These are phyloP conservation scores for Solanum ahanhuiri DNA, from an alignment of 257 asterid genomes.

Conservation along the genomic window DNA sequence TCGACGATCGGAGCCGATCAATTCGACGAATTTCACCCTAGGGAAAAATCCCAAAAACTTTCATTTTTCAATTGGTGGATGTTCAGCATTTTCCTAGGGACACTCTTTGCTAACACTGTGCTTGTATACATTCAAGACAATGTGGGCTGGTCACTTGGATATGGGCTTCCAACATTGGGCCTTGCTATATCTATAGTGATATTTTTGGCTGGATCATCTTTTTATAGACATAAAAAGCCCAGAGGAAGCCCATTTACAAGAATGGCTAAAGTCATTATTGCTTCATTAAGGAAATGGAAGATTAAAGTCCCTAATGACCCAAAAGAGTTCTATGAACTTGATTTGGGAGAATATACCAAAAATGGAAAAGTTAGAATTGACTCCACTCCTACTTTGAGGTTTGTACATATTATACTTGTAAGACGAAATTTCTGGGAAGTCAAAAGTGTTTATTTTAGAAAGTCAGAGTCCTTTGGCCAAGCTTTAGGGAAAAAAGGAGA, in stretches of 20 bases:
- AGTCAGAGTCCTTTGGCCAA: background rate
- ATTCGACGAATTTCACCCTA: conserved; percentile 69
- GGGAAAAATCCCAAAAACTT: conserved; percentile 68
- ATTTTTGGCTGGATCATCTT: conserved; percentile 59
- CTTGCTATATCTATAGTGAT: conserved; percentile 45
- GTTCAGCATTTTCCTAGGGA: conserved; percentile 77
- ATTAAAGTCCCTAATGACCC: conserved; percentile 44
- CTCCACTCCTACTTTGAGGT: conserved; percentile 68
- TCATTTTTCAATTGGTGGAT: conserved; percentile 98
- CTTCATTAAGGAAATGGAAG: conserved; percentile 51
- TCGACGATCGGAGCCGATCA: conserved; percentile 95
- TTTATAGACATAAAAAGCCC: conserved; percentile 69
- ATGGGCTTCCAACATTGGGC: conserved; percentile 73
- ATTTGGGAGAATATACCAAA: conserved; percentile 29
- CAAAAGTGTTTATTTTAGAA: background rate
- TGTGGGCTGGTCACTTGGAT: conserved; percentile 81
- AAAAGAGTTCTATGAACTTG: conserved; percentile 55
- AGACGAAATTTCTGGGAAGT: accelerated
- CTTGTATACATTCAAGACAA: conserved; percentile 83
- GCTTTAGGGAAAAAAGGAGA: background rate
- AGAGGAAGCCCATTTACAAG: conserved; percentile 80
- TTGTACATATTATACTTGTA: background rate
- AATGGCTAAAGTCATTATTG: conserved; percentile 67
- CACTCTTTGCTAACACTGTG: conserved; percentile 69
- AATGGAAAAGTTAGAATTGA: conserved; percentile 50